Conservation (phyloP, 2,329 filamentous ascomycete species). For the Fusarium tjaetaba region DNA sequence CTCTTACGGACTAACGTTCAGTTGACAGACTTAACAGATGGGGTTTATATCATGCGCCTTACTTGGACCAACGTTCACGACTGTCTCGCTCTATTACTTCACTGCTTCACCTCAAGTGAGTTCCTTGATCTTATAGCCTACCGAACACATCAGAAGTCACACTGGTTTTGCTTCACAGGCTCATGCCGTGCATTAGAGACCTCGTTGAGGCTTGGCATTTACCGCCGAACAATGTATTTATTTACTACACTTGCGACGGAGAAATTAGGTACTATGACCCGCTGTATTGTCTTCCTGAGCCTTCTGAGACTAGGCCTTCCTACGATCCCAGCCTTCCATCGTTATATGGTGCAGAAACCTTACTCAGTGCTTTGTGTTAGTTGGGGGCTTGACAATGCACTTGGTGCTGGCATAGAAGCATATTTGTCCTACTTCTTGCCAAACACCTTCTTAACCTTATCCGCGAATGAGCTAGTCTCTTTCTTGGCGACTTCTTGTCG, state of each 20-base stretch:
- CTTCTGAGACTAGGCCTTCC: rapidly evolving
- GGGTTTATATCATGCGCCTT: background rate
- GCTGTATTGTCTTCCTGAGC: rapidly evolving
- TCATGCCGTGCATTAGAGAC: background rate
- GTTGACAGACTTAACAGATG: background rate
- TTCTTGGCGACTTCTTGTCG: background rate
- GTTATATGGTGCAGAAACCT: background rate
- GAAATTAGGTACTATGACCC: no score
- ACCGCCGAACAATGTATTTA: background rate
- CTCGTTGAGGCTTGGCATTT: no score
- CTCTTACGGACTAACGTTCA: background rate
- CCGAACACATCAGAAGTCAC: background rate
- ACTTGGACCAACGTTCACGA: background rate
- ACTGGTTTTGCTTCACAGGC: background rate
- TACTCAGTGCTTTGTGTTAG: no score
- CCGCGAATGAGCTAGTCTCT: background rate
- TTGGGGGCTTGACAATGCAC: background rate
- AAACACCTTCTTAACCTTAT: background rate
- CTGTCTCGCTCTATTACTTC: background rate
- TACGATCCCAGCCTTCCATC: background rate
- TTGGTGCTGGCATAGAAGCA: background rate
- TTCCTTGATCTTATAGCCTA: background rate
- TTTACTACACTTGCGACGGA: background rate
- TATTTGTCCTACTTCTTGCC: background rate
- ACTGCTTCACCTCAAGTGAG: background rate